These are phyloP conservation scores for Trichosporon asahii DNA, from an alignment of 1,284 basidiomycete genomes.

Conservation along the genomic window DNA sequence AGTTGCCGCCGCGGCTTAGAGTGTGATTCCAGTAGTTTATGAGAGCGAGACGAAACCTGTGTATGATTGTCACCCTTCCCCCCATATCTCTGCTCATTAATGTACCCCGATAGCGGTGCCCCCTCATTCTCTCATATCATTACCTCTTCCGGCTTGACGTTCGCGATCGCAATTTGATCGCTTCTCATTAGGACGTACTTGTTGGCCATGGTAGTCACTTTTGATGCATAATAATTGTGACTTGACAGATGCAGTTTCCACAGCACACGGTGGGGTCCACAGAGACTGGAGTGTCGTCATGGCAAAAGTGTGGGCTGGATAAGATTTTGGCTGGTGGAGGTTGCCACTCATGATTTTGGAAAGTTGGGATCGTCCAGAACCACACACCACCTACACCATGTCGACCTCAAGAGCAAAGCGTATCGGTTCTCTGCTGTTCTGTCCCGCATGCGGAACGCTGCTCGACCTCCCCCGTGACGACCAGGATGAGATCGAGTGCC, in stretches of 20 bases:
- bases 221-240: conserved; percentile 21
- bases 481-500: conserved; percentile 72
- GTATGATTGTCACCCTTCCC: conserved; percentile 22
- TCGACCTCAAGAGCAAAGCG: conserved; percentile 32
- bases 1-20: conserved; percentile 41
- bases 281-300: neutral
- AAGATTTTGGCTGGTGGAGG: neutral
- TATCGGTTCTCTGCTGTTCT: conserved; percentile 84
- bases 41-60: conserved; percentile 22
- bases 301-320: neutral
- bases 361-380: conserved; percentile 11
- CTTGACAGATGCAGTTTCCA: neutral
- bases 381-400: neutral
- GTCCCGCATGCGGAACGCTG: conserved; percentile 84
- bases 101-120: conserved; percentile 18
- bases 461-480: conserved; percentile 78
- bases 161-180: neutral
- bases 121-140: conserved; percentile 8
- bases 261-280: neutral
- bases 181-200: conserved; percentile 8
- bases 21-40: conserved; percentile 8
- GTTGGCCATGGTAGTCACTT: conserved; percentile 15
- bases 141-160: neutral
- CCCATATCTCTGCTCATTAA: conserved; percentile 15
- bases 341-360: conserved; percentile 9